These are phyloP conservation scores for Cicer chorassanicum DNA, from an alignment of 306 rosid genomes.

Conservation along the genomic window DNA sequence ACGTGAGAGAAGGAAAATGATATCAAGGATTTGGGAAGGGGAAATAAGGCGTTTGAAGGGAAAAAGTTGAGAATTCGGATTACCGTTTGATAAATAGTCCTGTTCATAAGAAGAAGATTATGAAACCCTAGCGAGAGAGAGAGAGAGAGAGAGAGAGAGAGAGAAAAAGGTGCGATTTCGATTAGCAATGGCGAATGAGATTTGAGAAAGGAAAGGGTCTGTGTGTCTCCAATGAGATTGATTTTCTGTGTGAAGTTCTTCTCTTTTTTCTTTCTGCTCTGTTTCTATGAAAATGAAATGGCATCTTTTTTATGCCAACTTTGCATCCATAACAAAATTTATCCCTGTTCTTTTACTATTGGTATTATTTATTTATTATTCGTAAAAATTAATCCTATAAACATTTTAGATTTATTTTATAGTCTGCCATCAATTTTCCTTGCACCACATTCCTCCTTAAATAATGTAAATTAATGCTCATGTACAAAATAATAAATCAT, in stretches of 20 bases:
- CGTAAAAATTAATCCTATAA: no score
- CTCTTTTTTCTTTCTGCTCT: neutral
- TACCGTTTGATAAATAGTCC: constrained; percentile 52
- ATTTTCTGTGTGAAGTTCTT: constrained; percentile 35
- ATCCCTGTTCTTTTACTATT: no score
- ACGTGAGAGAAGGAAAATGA: constrained; percentile 8
- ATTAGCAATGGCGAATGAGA: constrained; percentile 24
- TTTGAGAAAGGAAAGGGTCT: neutral
- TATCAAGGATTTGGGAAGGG: constrained; percentile 20
- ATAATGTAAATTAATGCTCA: no score
- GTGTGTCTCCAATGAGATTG: constrained; percentile 35
- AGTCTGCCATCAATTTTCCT: no score
- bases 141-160: constrained; percentile 17
- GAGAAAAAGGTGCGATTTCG: constrained; percentile 46
- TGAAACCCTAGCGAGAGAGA: constrained; percentile 54
- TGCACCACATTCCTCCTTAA: no score
- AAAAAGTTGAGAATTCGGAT: constrained; percentile 52
- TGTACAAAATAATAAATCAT: no score
- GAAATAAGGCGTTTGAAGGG: neutral
- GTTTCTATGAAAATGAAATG: constrained; percentile 10
- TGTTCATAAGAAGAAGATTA: neutral
- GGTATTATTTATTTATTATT: no score
- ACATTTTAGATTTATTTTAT: no score
- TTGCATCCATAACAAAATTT: constrained; percentile 3
- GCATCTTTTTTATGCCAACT: constrained; percentile 19